Conservation (phyloP, 31 red algal genomes). For the Porphyra umbilicalis region DNA sequence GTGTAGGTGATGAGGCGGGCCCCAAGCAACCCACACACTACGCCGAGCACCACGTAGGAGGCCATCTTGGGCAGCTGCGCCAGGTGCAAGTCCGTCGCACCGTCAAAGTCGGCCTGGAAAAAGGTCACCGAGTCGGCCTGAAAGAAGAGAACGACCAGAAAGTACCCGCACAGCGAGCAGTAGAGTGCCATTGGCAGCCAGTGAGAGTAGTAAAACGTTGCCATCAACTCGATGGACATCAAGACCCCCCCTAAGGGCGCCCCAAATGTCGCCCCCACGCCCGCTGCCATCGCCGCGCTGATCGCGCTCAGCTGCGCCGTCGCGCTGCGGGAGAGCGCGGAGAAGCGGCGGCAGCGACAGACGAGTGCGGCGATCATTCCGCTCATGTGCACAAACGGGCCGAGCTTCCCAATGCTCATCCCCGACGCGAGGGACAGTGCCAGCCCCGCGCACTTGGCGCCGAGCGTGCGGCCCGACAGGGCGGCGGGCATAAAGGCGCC, state of each 20-base stretch:
- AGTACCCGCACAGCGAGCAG: conserved; percentile 74
- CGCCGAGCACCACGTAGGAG: conserved; percentile 53
- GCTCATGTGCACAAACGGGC: conserved; percentile 82
- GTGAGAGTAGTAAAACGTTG: conserved; percentile 70
- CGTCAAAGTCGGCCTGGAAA: conserved; percentile 24
- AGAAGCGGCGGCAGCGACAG: conserved; percentile 29
- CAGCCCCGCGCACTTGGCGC: conserved; percentile 68
- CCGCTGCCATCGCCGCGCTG: conserved; percentile 54
- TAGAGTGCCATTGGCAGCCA: conserved; percentile 79
- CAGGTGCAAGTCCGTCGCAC: conserved; percentile 16
- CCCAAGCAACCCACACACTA: conserved; percentile 37
- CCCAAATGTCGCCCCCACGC: conserved; percentile 80
- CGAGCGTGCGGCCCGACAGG: conserved; percentile 51
- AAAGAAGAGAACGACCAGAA: conserved; percentile 39
- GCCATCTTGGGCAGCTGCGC: conserved; percentile 23
- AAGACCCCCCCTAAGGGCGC: conserved; percentile 85
- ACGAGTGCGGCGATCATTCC: conserved; percentile 60
- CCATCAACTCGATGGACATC: conserved; percentile 75
- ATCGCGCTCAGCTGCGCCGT: conserved; percentile 58
- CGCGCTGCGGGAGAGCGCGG: conserved; percentile 37
- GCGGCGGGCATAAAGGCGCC: conserved; percentile 64
- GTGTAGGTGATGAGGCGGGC: conserved; percentile 54
- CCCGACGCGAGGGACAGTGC: conserved; percentile 67
- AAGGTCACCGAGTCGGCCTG: conserved; percentile 19
- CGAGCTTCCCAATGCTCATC: conserved; percentile 82